These are phyloP conservation scores for Vitellaria paradoxa DNA, from an alignment of 179 eudicot species.

Conservation along the genomic window DNA sequence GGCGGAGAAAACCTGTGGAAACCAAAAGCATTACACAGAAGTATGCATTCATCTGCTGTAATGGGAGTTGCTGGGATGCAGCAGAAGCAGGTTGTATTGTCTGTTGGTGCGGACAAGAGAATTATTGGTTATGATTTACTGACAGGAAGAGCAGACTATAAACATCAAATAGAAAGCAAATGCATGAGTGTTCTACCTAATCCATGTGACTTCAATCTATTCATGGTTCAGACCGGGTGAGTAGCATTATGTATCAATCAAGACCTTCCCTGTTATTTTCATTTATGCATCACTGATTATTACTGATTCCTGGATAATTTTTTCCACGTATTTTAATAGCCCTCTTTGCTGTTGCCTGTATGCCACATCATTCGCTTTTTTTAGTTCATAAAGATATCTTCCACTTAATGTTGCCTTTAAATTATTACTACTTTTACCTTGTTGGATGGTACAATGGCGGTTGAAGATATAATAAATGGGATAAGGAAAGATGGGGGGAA, in stretches of 20 bases:
- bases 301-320: not conserved
- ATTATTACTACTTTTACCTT: too few species aligned
- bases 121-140: conserved; percentile 73
- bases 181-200: conserved; percentile 97
- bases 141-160: conserved; percentile 75
- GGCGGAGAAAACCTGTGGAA: conserved; percentile 66
- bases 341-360: not conserved
- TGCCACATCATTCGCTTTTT: not conserved
- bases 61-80: conserved; percentile 99
- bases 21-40: conserved; percentile 69
- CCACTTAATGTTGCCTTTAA: not conserved
- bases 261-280: not conserved
- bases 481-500: too few species aligned
- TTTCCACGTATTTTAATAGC: not conserved
- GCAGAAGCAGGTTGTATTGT: conserved; percentile 68
- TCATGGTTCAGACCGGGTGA: conserved; percentile 98
- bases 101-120: conserved; percentile 88
- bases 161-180: conserved; percentile 88
- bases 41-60: conserved; percentile 81
- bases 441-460: too few species aligned
- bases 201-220: conserved; percentile 92
- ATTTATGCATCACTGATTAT: not conserved
- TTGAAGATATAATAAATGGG: too few species aligned
- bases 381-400: not conserved
- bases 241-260: conserved; percentile 13